These are phyloP conservation scores for Tubosaeta sp. DNA, from an alignment of 768 basidiomycete genomes.

Conservation along the genomic window DNA sequence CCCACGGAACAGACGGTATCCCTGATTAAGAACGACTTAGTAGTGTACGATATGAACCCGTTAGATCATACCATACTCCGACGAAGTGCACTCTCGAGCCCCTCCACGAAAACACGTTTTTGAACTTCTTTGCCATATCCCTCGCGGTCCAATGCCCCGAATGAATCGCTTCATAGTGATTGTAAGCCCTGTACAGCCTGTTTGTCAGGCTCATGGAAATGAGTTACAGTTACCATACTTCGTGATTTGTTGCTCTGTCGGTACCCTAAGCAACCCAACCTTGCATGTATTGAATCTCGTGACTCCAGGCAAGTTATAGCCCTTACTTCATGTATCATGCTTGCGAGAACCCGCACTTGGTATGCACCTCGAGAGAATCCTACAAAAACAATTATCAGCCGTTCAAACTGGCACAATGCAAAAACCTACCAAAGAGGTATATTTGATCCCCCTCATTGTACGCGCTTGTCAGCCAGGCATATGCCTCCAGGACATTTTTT, in stretches of 20 bases:
- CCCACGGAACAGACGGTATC: conserved; percentile 53
- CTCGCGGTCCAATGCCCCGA: too few species aligned
- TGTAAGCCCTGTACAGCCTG: conserved; percentile 8
- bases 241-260: too few species aligned
- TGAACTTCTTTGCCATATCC: too few species aligned
- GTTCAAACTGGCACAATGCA: not conserved
- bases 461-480: conserved; percentile 30
- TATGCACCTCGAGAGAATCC: conserved; percentile 45
- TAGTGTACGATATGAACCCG: too few species aligned
- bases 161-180: not conserved
- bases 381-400: not conserved
- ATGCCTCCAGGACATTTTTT: conserved; percentile 30
- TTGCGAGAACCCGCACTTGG: conserved; percentile 26
- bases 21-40: conserved; percentile 23
- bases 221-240: too few species aligned
- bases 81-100: too few species aligned
- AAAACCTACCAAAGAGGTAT: conserved; percentile 30
- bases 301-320: not conserved
- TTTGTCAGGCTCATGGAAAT: not conserved
- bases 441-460: conserved; percentile 33
- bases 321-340: conserved; percentile 28
- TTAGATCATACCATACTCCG: too few species aligned
- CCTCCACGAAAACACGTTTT: too few species aligned
- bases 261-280: too few species aligned
- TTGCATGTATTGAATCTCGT: not conserved